Percentiles rank a stretch among this genome's conserved stretches.
Conservation (phyloP, 345 rosid species). For the Bruguiera sexangula region DNA sequence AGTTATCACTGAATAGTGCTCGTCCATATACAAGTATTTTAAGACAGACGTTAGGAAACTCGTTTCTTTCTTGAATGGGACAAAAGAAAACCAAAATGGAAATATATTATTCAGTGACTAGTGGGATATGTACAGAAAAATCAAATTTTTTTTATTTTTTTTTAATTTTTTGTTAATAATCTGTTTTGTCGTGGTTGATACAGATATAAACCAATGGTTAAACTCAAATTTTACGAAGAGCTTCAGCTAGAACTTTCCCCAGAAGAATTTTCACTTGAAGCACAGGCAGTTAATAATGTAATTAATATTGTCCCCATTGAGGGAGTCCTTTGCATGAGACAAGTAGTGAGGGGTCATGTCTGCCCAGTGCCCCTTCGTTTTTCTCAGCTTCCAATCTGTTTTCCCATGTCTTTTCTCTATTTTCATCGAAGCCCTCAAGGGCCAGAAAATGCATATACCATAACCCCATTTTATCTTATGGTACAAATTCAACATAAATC, state of each 20-base stretch:
- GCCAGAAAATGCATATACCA: not conserved
- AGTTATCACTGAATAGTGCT: too few species aligned
- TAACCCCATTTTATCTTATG: not conserved
- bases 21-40: not conserved
- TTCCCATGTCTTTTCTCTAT: slow-evolving; percentile 7
- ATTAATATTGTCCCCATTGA: slow-evolving; percentile 17
- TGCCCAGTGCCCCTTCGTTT: not conserved
- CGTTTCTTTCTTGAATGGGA: not conserved
- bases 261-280: not conserved
- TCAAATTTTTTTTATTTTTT: too few species aligned
- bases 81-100: not conserved
- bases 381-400: slow-evolving; percentile 10
- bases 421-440: not conserved
- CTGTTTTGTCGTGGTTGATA: too few species aligned
- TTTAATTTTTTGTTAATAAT: too few species aligned
- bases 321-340: slow-evolving; percentile 7
- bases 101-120: not conserved
- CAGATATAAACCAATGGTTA: too few species aligned
- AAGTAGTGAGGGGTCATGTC: slow-evolving; percentile 15
- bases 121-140: not conserved
- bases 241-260: not conserved
- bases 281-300: not conserved
- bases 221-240: too few species aligned
- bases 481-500: not conserved
- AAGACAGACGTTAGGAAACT: not conserved